Conservation (phyloP, 2,329 filamentous ascomycete species). For the Trichoderma sp. region DNA sequence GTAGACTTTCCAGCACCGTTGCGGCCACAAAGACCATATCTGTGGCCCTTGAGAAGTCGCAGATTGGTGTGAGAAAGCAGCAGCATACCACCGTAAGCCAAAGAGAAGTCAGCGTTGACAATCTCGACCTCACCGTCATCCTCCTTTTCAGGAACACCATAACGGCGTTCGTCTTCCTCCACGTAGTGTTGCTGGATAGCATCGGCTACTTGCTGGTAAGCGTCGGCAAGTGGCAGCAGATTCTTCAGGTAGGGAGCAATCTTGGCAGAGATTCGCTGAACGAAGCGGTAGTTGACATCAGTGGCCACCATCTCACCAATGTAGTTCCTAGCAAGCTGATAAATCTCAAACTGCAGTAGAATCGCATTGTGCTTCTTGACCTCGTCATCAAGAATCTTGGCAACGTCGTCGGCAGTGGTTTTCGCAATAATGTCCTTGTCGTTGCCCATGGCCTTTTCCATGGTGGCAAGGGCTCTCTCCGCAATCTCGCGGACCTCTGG, state of each 20-base stretch:
- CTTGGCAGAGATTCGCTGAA: constrained; percentile 68
- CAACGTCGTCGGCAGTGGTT: constrained; percentile 71
- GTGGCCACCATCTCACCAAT: constrained; percentile 83
- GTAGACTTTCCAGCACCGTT: constrained; percentile 99
- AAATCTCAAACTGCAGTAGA: constrained; percentile 60
- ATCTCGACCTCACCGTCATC: constrained; percentile 94
- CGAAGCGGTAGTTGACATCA: constrained; percentile 79
- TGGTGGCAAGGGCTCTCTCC: constrained; percentile 77
- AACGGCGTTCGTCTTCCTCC: constrained; percentile 84
- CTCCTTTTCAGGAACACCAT: constrained; percentile 79
- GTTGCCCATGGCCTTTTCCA: constrained; percentile 88
- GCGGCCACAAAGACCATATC: constrained; percentile 93
- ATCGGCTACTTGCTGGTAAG: constrained; percentile 64
- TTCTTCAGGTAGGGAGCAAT: constrained; percentile 75
- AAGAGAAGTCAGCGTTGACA: constrained; percentile 95
- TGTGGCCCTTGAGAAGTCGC: constrained; percentile 90
- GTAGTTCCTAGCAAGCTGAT: constrained; percentile 69
- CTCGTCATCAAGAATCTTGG: constrained; percentile 72
- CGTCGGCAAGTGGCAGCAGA: constrained; percentile 63
- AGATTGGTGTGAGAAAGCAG: constrained; percentile 95
- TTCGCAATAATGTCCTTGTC: constrained; percentile 67
- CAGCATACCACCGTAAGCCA: constrained; percentile 97
- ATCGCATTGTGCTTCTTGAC: constrained; percentile 70
- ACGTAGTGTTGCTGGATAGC: constrained; percentile 77
- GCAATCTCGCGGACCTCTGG: constrained; percentile 94